A percentile compares a stretch with the other conserved stretches of the same genome.
phyloP scores from a whole-genome alignment of 2,329 filamentous ascomycete genomes.

The Huntiella savannae region DNA sequence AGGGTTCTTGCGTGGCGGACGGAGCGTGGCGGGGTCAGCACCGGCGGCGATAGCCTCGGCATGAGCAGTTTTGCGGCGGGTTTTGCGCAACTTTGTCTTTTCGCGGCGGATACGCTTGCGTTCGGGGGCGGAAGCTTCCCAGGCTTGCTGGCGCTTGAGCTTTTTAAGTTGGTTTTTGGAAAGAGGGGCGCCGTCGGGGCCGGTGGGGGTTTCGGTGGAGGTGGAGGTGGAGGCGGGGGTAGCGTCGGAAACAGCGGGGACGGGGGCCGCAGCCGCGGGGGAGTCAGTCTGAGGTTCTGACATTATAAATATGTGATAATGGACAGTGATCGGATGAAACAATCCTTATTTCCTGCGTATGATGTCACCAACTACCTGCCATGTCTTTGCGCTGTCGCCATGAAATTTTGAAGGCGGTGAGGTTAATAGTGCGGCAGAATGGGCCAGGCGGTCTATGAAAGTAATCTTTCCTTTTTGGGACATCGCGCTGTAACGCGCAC shows the following conservation, averaged over 20 bases:
- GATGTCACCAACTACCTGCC: too few relatives aligned
- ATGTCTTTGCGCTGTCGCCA: background rate
- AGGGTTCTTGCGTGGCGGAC: constrained; percentile 17
- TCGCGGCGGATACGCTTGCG: constrained; percentile 36
- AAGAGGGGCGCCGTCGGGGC: constrained; percentile 21
- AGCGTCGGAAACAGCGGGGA: background rate
- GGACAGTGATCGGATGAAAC: too few relatives aligned
- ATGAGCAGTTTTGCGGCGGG: constrained; percentile 30
- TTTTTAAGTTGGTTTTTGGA: constrained; percentile 84
- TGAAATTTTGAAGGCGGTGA: constrained; percentile 11
- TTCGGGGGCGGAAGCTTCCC: constrained; percentile 51
- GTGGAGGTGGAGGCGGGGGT: background rate
- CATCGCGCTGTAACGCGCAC: constrained; percentile 3
- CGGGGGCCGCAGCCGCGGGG: background rate
- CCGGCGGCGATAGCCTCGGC: constrained; percentile 24
- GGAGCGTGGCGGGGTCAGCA: constrained; percentile 21
- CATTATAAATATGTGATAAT: background rate
- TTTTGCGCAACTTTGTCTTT: constrained; percentile 29
- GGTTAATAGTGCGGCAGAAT: constrained; percentile 4
- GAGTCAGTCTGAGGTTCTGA: background rate
- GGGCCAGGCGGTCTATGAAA: background rate
- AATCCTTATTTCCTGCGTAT: too few relatives aligned
- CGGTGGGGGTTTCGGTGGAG: background rate
- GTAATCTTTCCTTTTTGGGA: constrained; percentile 10
- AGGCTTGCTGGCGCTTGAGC: constrained; percentile 48